Evolutionary conservation across 1,284 basidiomycete species (phyloP), one percentile per base, ranked within the genome.

Genomic region (Retiboletus flavoniger): DNA sequence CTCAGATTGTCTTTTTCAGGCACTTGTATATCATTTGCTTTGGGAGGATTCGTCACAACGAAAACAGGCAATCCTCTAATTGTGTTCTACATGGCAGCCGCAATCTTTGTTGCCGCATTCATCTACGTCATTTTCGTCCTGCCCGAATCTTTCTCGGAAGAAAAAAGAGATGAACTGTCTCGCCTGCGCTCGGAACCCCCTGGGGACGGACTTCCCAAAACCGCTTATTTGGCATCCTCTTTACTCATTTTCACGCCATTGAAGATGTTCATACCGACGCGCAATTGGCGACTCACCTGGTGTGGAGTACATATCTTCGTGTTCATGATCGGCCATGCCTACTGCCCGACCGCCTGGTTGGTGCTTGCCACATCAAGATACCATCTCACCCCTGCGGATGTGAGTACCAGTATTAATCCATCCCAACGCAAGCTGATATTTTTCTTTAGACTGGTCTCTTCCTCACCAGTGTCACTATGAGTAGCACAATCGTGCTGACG

Each of bases 81-180:
- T 0, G 73, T 74, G 10, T 74, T 61, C 46, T 61, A 59, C 26
- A 38, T 59, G 3, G 54, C 68, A 4, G 49, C 49, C 2, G 48
- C 49, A 14, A 53, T 72, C n/a, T 59, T 65, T 43, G 39, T 52
- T 17, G 14, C 49, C 2, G 29, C 51, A 11, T 57, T 63, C 29
- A n/a, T 62, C 13, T 73, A 73, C 35, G 53, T 64, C 2, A 3
- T 48, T 10, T 51, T 56, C 14, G 24, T 69, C 26, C 50, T 73
- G 0, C 71, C 73, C 4, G 71, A 74, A 52, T 68, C 72, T 5
- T 67, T 72, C 32, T 53, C 67, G 0, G 51, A 62, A 34, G 61
- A 66, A 31, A 71, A 67, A 41, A 61, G 66, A 40, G 56, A 61
- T 3, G 61, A 56, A n/a, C 54, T 71, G 4, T 57, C 50, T 4